Percentiles rank a stretch among this genome's conserved stretches.
Evolutionary conservation across 768 basidiomycete species (phyloP).

Genomic region (Boletus sp.): DNA sequence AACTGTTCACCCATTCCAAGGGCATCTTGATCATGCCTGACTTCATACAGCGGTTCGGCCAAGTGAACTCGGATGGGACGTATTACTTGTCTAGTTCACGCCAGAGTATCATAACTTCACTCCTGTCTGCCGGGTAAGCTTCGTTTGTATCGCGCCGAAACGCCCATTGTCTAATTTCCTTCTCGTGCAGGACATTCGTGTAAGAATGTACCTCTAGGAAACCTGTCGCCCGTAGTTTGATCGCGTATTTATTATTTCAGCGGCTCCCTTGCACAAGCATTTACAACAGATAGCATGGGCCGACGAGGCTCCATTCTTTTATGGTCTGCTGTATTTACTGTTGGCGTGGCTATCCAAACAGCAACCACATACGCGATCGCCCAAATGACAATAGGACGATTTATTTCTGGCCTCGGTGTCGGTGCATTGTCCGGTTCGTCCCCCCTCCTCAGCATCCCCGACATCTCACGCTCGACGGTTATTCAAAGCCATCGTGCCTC

Average conservation of each 20-base stretch:
- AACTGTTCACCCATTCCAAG: neutral
- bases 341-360: constrained; percentile 14
- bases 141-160: neutral
- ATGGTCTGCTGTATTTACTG: constrained; percentile 14
- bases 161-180: neutral
- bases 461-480: neutral
- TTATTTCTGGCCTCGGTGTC: constrained; percentile 14
- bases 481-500: constrained; percentile 50
- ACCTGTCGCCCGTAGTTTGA: neutral
- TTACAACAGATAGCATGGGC: constrained; percentile 17
- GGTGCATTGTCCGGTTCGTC: constrained; percentile 14
- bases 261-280: constrained; percentile 63
- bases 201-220: neutral
- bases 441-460: neutral
- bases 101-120: constrained; percentile 18
- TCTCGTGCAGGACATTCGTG: constrained; percentile 10
- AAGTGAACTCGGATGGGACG: constrained; percentile 7
- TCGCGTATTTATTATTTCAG: constrained; percentile 21
- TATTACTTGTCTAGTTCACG: constrained; percentile 17
- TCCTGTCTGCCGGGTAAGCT: constrained; percentile 13
- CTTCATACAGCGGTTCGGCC: constrained; percentile 12
- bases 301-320: constrained; percentile 14
- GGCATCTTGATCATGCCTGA: constrained; percentile 18
- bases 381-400: constrained; percentile 15
- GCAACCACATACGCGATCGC: constrained; percentile 12